These are phyloP conservation scores for Polygonum maritimum DNA, from an alignment of 148 eudicot genomes.

Conservation along the genomic window DNA sequence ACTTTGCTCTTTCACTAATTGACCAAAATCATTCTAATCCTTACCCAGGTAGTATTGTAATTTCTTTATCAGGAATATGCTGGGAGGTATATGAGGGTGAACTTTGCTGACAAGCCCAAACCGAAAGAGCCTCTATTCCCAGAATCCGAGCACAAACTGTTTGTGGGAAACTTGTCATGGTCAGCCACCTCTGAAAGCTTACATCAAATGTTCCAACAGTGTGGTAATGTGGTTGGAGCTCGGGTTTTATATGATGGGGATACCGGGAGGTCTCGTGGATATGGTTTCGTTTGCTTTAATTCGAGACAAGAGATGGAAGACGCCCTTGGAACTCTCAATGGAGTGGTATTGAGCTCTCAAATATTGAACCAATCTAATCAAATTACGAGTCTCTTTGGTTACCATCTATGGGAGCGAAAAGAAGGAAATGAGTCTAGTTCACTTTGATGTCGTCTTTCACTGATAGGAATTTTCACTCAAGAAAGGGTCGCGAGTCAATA, in stretches of 20 bases:
- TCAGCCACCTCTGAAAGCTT: conserved; percentile 67
- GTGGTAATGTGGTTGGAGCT: conserved; percentile 81
- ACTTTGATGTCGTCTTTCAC: too few relatives aligned
- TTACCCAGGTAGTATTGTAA: neutral
- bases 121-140: conserved; percentile 67
- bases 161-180: conserved; percentile 87
- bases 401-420: neutral
- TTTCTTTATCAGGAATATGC: conserved; percentile 57
- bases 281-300: conserved; percentile 69
- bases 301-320: conserved; percentile 64
- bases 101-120: conserved; percentile 74
- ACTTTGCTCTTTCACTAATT: neutral
- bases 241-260: conserved; percentile 84
- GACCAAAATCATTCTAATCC: neutral
- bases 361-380: neutral
- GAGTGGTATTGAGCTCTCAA: conserved; percentile 41
- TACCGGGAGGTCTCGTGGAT: conserved; percentile 83
- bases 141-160: conserved; percentile 84
- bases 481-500: too few relatives aligned
- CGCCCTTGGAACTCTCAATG: conserved; percentile 74
- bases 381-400: neutral
- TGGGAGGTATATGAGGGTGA: conserved; percentile 78
- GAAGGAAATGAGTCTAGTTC: neutral
- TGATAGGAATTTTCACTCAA: too few relatives aligned
- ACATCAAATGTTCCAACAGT: conserved; percentile 46